phyloP scores from a whole-genome alignment of 2,329 filamentous ascomycete genomes.

The Hypoxylon sp. region DNA sequence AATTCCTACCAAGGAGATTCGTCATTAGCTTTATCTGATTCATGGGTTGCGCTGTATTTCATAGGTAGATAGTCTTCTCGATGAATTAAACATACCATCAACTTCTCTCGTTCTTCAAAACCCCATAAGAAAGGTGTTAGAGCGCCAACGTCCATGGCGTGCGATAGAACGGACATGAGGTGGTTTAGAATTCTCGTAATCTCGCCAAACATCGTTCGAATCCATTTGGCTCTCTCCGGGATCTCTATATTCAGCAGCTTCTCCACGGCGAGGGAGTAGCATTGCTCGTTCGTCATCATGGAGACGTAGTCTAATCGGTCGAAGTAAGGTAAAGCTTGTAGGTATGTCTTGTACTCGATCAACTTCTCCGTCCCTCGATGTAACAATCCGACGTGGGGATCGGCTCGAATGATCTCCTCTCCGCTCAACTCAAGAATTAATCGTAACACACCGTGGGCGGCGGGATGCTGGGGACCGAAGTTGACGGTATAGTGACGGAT shows the following conservation, averaged over 20 bases:
- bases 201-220: slow-evolving; percentile 94
- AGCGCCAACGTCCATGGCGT: slow-evolving; percentile 99
- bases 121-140: slow-evolving; percentile 99
- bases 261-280: slow-evolving; percentile 94
- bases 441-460: slow-evolving; percentile 96
- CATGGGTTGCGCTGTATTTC: slow-evolving; percentile 16
- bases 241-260: slow-evolving; percentile 98
- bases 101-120: slow-evolving; percentile 99
- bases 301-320: slow-evolving; percentile 99
- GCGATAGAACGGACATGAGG: slow-evolving; percentile 95
- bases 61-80: slow-evolving; percentile 18
- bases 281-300: slow-evolving; percentile 99
- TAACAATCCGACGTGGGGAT: slow-evolving; percentile 95
- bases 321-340: slow-evolving; percentile 98
- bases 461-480: slow-evolving; percentile 98
- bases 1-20: slow-evolving; percentile 79
- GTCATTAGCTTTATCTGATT: slow-evolving; percentile 30
- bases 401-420: slow-evolving; percentile 95
- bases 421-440: slow-evolving; percentile 98
- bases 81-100: slow-evolving; percentile 79
- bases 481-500: slow-evolving; percentile 99
- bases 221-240: slow-evolving; percentile 95
- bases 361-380: slow-evolving; percentile 99
- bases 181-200: slow-evolving; percentile 96
- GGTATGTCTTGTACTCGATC: slow-evolving; percentile 99